phyloP scores from a whole-genome alignment of 1,139 yeast genomes.

The Keqinozyma sinolaborantium region DNA sequence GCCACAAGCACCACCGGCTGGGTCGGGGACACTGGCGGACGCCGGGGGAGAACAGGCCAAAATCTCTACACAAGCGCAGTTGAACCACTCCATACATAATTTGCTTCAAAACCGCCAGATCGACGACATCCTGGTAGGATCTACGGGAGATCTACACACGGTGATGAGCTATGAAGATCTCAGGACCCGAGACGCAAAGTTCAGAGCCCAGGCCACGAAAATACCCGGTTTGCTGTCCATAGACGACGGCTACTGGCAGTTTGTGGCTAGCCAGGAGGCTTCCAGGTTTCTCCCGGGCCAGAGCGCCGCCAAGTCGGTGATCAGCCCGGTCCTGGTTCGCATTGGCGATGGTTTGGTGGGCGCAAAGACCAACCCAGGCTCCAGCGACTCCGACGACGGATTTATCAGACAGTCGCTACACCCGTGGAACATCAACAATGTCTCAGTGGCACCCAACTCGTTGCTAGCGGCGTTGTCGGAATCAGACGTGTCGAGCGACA shows the following conservation, averaged over 20 bases:
- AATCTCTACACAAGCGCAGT: background rate
- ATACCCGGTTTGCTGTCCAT: background rate
- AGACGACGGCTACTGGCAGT: background rate
- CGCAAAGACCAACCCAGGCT: background rate
- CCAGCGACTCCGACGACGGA: constrained; percentile 16
- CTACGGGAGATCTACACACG: background rate
- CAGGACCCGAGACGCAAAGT: background rate
- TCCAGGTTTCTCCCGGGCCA: background rate
- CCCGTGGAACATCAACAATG: constrained; percentile 72
- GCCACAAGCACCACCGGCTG: background rate
- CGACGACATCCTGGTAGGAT: background rate
- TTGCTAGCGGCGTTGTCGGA: constrained; percentile 37
- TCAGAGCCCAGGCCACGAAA: background rate
- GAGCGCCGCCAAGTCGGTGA: background rate
- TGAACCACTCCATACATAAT: background rate
- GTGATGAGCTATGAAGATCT: background rate
- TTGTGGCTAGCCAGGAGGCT: background rate
- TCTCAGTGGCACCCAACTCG: constrained; percentile 58
- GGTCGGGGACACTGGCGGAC: too few species aligned
- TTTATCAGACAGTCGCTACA: constrained; percentile 16
- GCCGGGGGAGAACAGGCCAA: background rate
- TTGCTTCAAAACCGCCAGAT: background rate
- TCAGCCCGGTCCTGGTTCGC: background rate
- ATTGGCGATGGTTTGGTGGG: background rate
- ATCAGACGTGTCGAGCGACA: constrained; percentile 39